Base-by-base conservation (phyloP, 176 grass and related monocot genomes). In the Triticum dicoccoides region DNA sequence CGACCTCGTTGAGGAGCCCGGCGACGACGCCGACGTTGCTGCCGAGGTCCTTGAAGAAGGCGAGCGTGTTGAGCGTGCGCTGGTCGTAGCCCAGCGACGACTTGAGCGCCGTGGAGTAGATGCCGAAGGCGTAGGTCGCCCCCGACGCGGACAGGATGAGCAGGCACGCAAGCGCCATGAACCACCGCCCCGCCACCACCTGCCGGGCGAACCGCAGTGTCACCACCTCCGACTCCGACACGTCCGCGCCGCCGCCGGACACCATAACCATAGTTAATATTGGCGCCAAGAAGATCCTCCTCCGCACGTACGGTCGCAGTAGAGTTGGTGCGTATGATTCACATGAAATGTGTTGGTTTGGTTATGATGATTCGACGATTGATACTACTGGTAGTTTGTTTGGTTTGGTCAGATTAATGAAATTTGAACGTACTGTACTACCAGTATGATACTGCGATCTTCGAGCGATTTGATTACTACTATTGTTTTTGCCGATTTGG, bases 41-140 rank as follows among this genome's bases (percentile, higher is more conserved):
- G 54, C 91, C 91, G 5, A 93, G 88, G 82, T 93, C 91, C 82
- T 93, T 90, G 88, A 90, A 93, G 81, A 93, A 93, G 82, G 76
- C 78, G 1, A 93, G 78, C 24, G 67, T 93, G 88, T 93, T 93
- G 11, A 93, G 85, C 1, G 91, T 93, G 52, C 83, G 59, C 59
- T 93, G 88, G 85, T 93, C 75, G 88, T 93, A 93, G 1, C 88
- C 88, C 14, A 93, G 78, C 29, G 74, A 82, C 13, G 85, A 32
- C 35, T 87, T 84, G 72, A 93, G 74, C 82, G 78, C 88, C 58
- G 83, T 88, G 65, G 91, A 90, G 91, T 93, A 89, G 38, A 85
- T 76, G 68, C 68, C 14, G 68, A 89, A 89, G 38, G 85, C 75
- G 68, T 85, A 85, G n/a, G 87, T 89, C 42, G 82, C 82, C 18